Conservation (phyloP, 164 flowering plant genomes). For the Saururus chinensis region DNA sequence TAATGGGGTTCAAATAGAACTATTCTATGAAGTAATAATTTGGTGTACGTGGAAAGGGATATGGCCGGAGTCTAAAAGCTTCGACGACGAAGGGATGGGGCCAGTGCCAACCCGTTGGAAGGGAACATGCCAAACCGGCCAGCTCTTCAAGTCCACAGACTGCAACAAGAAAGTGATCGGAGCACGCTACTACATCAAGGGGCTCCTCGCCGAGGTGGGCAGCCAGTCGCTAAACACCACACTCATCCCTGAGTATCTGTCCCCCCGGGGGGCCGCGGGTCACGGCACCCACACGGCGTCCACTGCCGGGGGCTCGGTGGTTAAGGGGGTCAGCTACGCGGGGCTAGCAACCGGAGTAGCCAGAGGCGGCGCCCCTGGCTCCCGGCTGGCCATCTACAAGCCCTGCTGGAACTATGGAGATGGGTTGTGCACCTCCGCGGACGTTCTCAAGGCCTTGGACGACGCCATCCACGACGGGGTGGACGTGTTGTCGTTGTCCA, state of each 20-base stretch:
- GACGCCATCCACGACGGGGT: conserved; percentile 30
- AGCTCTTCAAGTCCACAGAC: conserved; percentile 5
- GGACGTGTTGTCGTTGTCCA: conserved; percentile 40
- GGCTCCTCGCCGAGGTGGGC: not conserved
- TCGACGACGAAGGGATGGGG: conserved; percentile 7
- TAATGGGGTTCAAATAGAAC: no score
- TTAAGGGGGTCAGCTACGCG: not conserved
- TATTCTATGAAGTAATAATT: no score
- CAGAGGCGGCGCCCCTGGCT: conserved; percentile 4
- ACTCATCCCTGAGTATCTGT: not conserved
- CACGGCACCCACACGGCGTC: conserved; percentile 10
- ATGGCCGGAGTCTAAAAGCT: conserved; percentile 13
- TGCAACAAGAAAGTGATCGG: conserved; percentile 9
- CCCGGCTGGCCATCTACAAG: conserved; percentile 1
- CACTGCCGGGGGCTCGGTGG: conserved; percentile 6
- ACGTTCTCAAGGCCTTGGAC: not conserved
- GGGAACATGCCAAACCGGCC: conserved; percentile 3
- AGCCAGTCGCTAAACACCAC: not conserved
- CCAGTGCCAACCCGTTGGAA: conserved; percentile 7
- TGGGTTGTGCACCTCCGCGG: not conserved
- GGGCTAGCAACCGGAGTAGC: conserved; percentile 7
- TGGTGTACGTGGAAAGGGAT: conserved; percentile 14
- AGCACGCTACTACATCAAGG: conserved; percentile 3
- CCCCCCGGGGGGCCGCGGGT: not conserved
- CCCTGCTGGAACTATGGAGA: not conserved